Percentiles rank a stretch among this genome's conserved stretches.
Conservation (phyloP, 768 basidiomycete species). For the Pholiota conissans region DNA sequence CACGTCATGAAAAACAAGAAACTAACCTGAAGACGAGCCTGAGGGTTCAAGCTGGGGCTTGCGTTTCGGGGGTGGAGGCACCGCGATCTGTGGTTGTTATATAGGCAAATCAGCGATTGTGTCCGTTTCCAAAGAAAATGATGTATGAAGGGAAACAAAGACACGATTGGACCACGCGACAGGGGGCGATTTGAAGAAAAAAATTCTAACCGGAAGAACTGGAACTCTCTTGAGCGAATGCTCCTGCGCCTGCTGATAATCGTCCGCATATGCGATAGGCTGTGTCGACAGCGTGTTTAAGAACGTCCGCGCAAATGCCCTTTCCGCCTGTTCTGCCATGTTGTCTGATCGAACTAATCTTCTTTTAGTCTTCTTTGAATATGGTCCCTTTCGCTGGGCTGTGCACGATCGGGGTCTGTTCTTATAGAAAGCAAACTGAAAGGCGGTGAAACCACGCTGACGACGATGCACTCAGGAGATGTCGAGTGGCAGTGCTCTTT, state of each 20-base stretch:
- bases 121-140: neutral
- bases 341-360: neutral
- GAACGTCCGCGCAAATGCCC: constrained; percentile 67
- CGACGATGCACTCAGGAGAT: neutral
- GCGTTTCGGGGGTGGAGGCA: constrained; percentile 61
- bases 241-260: constrained; percentile 73
- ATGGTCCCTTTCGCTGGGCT: neutral
- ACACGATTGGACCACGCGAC: neutral
- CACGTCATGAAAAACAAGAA: neutral
- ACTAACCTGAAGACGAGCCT: constrained; percentile 22
- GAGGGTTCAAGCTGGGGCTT: constrained; percentile 30
- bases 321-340: constrained; percentile 52
- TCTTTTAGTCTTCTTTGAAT: too few species aligned
- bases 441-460: too few species aligned
- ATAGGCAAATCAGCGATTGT: constrained; percentile 6
- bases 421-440: constrained; percentile 3
- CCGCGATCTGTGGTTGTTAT: constrained; percentile 46
- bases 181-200: constrained; percentile 2
- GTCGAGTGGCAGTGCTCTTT: neutral
- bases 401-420: too few species aligned
- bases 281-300: constrained; percentile 64
- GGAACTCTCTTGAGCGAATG: constrained; percentile 70
- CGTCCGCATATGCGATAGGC: constrained; percentile 67
- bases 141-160: neutral
- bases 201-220: constrained; percentile 58